Evolutionary conservation across 2,329 filamentous ascomycete genomes (phyloP), one percentile per base, ranked within the genome.

Genomic region (Pseudogymnoascus sp.): DNA sequence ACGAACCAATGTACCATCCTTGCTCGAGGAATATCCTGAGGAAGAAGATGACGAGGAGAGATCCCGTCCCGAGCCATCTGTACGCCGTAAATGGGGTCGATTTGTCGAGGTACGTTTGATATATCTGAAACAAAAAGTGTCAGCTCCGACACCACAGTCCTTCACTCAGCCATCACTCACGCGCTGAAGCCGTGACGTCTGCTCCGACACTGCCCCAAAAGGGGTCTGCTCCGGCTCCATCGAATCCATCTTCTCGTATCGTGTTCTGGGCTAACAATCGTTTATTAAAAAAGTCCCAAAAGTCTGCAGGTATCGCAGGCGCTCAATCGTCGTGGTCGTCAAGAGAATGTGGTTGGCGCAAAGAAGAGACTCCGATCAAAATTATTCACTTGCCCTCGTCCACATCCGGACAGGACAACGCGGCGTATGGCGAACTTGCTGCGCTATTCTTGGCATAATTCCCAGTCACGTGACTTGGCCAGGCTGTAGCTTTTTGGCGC

Each of bases 1-100:
- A 66, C 80, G 67, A 82, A 96, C 92, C 92, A 69, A 99, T 97
- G 76, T 99, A 99, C 95, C 95, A 99, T 78, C 95, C 95, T 80
- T 97, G 92, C 65, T 92, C 91, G 60, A 96, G 67, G 68, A 99
- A 82, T 76, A 99, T 96, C 74, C 95, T 88, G 69, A 95, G 75
- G 75, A 91, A 93, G 82, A 99, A 99, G 70, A 92, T 67, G 66
- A 91, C 63, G 65, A 97, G 85, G 63, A 89, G 82, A 42, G 84
- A 81, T 61, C 78, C 90, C n/a, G 93, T 96, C 75, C 88, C 88
- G 66, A 89, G 75, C 95, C 95, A 99, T 82, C 95, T 85, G 79
- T 97, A 96, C 64, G 88, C 80, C 62, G 92, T 87, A 77, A 86
- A 96, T 12, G 95, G 95, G 8, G 93, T 97, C 61, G 89, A 93